These are phyloP conservation scores for Selenicereus undatus DNA, from an alignment of 148 eudicot species.

Conservation along the genomic window DNA sequence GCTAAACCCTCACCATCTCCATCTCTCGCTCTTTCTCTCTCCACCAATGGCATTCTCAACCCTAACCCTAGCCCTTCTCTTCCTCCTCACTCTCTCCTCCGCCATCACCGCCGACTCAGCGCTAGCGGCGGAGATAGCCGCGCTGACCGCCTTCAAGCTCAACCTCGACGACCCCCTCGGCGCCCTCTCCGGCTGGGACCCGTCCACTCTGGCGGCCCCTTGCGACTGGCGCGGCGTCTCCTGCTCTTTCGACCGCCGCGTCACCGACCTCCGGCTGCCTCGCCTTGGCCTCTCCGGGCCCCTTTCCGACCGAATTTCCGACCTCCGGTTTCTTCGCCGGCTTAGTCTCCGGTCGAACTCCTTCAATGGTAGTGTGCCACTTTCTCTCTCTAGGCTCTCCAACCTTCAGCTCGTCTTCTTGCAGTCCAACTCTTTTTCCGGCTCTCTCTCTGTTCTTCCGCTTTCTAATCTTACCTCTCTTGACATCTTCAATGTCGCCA, in stretches of 20 bases:
- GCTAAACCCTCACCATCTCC: background rate
- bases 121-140: slow-evolving; percentile 23
- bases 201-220: slow-evolving; percentile 30
- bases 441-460: background rate
- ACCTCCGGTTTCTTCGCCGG: slow-evolving; percentile 41
- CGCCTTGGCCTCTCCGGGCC: slow-evolving; percentile 40
- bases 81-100: slow-evolving; percentile 5
- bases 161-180: slow-evolving; percentile 36
- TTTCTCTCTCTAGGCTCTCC: slow-evolving; percentile 32
- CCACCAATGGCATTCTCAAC: background rate
- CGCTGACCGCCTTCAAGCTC: slow-evolving; percentile 30
- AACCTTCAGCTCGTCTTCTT: slow-evolving; percentile 33
- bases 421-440: slow-evolving; percentile 15
- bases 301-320: slow-evolving; percentile 26
- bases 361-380: slow-evolving; percentile 46
- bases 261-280: slow-evolving; percentile 43
- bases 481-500: background rate
- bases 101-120: slow-evolving; percentile 13
- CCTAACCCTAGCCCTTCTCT: background rate
- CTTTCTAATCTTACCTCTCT: slow-evolving; percentile 6
- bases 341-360: slow-evolving; percentile 56
- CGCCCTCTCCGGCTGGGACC: slow-evolving; percentile 30
- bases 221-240: slow-evolving; percentile 48
- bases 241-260: slow-evolving; percentile 26
- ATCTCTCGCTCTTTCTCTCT: background rate